A percentile compares a stretch with the other conserved stretches of the same genome.
phyloP scores from a whole-genome alignment of 257 asterid genomes.

The Solanum piurae region DNA sequence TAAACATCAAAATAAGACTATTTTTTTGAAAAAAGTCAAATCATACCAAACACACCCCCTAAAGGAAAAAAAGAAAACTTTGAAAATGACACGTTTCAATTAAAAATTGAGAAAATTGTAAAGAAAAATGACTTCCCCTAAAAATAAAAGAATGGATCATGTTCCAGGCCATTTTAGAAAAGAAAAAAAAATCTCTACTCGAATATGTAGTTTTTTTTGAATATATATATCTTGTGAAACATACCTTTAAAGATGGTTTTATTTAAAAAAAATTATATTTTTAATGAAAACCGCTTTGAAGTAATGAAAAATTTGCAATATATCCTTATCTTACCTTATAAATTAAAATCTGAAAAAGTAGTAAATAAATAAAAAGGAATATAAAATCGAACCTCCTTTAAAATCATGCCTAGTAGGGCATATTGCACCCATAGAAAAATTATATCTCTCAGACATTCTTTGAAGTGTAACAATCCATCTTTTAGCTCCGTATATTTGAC shows the following conservation, averaged over 20 bases:
- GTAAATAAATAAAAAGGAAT: neutral
- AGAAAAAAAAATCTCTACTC: neutral
- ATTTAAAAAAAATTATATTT: no score
- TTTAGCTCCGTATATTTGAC: conserved; percentile 64
- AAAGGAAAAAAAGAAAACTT: neutral
- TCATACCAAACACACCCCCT: neutral
- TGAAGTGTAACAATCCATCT: conserved; percentile 55
- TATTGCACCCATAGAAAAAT: conserved; percentile 27
- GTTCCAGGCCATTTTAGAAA: neutral
- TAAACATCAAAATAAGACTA: neutral
- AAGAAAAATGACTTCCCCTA: neutral
- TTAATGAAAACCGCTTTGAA: neutral
- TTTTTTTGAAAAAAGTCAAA: rapidly evolving
- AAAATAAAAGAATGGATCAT: neutral
- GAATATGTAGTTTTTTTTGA: neutral
- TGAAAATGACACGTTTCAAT: neutral
- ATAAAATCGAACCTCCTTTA: conserved; percentile 32
- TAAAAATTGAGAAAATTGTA: neutral
- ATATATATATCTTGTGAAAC: neutral
- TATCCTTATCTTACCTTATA: neutral
- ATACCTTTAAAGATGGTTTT: neutral
- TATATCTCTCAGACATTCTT: conserved; percentile 51
- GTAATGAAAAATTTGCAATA: neutral
- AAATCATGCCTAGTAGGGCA: conserved; percentile 16
- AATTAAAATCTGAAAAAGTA: neutral